phyloP scores from a whole-genome alignment of 208 protist genomes.

The Herpetomonas samuelpessoai region DNA sequence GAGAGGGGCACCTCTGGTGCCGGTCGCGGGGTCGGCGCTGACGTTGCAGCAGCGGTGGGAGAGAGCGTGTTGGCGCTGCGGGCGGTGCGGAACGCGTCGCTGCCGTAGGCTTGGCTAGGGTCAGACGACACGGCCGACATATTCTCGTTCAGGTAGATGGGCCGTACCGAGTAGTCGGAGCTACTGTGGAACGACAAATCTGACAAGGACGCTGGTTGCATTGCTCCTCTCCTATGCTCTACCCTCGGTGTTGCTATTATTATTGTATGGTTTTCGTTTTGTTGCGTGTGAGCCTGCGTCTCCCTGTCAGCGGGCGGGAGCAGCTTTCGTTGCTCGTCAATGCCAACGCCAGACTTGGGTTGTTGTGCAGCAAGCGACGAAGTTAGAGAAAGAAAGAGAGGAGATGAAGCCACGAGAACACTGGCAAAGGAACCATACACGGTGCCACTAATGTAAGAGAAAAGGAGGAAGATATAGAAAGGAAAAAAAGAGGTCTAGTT shows the following conservation, averaged over 20 bases:
- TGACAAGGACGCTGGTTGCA: conserved; percentile 19
- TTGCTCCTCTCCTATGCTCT: conserved; percentile 3
- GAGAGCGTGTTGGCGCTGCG: neutral
- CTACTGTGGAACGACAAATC: conserved; percentile 45
- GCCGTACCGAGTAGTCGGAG: conserved; percentile 24
- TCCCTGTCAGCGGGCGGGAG: too few relatives aligned
- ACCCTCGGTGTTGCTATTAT: too few relatives aligned
- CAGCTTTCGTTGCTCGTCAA: too few relatives aligned
- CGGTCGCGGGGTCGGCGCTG: neutral
- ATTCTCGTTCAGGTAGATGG: neutral
- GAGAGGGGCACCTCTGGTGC: neutral
- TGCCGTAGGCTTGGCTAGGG: neutral
- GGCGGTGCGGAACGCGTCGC: conserved; percentile 19
- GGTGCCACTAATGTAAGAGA: too few relatives aligned
- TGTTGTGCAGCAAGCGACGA: too few relatives aligned
- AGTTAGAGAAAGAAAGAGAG: too few relatives aligned
- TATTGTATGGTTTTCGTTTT: too few relatives aligned
- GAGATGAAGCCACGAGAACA: too few relatives aligned
- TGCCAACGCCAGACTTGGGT: too few relatives aligned
- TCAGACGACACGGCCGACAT: conserved; percentile 4
- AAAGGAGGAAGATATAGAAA: too few relatives aligned
- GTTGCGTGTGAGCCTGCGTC: too few relatives aligned
- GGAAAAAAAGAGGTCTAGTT: conserved; percentile 16
- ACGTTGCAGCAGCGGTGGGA: neutral
- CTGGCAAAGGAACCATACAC: too few relatives aligned